phyloP scores from a whole-genome alignment of 176 grass and related monocot species.

The bread wheat (Triticum aestivum) region DNA sequence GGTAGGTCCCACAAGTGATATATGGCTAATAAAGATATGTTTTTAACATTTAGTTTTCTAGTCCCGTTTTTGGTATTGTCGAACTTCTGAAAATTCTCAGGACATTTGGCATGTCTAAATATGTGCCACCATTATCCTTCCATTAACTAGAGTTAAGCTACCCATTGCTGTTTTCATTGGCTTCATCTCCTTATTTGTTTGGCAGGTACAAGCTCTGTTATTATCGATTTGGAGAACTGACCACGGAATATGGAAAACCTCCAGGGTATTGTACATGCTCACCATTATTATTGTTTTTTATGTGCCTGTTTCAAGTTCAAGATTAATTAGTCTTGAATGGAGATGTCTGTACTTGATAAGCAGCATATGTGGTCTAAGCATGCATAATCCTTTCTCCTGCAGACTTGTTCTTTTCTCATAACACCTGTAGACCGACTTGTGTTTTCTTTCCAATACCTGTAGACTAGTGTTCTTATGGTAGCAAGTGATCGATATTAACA shows the following conservation, averaged over 20 bases:
- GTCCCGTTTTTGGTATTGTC: neutral
- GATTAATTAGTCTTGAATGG: constrained; percentile 13
- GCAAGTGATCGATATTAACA: neutral
- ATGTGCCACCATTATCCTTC: neutral
- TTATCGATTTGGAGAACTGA: constrained; percentile 95
- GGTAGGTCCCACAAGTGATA: no score
- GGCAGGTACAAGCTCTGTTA: constrained; percentile 97
- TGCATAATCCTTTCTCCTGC: constrained; percentile 1
- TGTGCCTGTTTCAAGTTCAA: constrained; percentile 27
- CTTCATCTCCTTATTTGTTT: constrained; percentile 24
- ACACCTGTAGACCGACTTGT: neutral
- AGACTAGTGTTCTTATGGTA: neutral
- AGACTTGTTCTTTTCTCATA: neutral
- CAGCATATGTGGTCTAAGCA: neutral
- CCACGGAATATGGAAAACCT: constrained; percentile 93
- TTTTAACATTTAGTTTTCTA: constrained; percentile 5
- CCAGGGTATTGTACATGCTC: constrained; percentile 64
- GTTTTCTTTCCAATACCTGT: neutral
- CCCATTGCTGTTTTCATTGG: neutral
- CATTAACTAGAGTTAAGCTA: neutral
- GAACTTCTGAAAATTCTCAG: neutral
- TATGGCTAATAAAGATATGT: no score
- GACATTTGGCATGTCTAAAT: neutral
- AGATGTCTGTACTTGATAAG: neutral
- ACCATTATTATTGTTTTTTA: neutral